phyloP scores from a whole-genome alignment of 768 basidiomycete genomes.

The Psilocybe cyanescens region DNA sequence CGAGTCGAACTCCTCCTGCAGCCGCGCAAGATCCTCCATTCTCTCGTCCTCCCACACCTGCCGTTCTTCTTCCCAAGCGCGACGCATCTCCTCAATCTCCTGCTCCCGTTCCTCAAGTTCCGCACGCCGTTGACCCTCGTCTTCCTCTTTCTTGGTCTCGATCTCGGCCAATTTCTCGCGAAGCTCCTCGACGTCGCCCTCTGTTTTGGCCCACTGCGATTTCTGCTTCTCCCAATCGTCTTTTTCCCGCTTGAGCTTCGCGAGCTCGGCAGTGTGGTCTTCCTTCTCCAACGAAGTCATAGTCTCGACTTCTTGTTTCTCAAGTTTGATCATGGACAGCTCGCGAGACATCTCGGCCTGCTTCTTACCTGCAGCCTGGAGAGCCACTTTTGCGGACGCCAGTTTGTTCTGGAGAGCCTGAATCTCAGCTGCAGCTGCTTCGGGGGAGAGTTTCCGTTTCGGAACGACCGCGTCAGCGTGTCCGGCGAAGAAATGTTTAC shows the following conservation, averaged over 20 bases:
- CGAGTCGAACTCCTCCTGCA: constrained; percentile 39
- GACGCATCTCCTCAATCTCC: constrained; percentile 51
- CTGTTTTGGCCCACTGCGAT: constrained; percentile 35
- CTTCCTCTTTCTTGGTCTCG: constrained; percentile 37
- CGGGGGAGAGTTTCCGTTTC: constrained; percentile 41
- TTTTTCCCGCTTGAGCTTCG: constrained; percentile 42
- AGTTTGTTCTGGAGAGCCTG: constrained; percentile 66
- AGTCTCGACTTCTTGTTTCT: constrained; percentile 73
- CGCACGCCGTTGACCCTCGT: constrained; percentile 39
- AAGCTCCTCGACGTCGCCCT: constrained; percentile 33
- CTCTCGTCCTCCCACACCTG: constrained; percentile 51
- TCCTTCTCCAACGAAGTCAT: constrained; percentile 57
- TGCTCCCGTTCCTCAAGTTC: constrained; percentile 49
- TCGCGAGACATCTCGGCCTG: constrained; percentile 67
- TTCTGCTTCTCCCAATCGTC: constrained; percentile 43
- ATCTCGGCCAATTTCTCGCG: constrained; percentile 25
- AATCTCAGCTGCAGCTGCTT: constrained; percentile 48
- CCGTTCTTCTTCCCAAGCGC: constrained; percentile 58
- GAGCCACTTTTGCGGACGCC: constrained; percentile 58
- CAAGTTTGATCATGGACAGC: constrained; percentile 60
- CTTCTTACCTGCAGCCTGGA: constrained; percentile 61
- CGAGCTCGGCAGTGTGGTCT: constrained; percentile 45
- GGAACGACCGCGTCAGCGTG: constrained; percentile 73
- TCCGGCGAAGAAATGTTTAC: constrained; percentile 85
- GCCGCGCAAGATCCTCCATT: constrained; percentile 45